These are phyloP conservation scores for Polytrichum commune DNA, from an alignment of 225 moss, liverwort and hornwort genomes.

Conservation along the genomic window DNA sequence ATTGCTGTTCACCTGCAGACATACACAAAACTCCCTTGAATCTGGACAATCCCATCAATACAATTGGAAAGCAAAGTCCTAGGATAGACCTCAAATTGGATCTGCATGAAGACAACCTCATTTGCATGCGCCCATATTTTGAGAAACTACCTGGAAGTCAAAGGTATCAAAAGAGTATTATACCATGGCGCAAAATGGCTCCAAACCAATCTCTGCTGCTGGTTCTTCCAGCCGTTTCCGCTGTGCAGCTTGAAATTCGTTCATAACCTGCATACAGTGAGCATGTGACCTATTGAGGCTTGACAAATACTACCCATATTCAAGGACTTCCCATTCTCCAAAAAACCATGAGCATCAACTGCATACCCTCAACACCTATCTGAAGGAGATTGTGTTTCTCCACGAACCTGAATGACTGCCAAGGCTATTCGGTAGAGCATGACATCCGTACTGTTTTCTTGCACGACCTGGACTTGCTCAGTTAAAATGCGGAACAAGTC, in stretches of 20 bases:
- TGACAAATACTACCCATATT: neutral
- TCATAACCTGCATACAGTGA: slow-evolving; percentile 74
- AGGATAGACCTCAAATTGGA: neutral
- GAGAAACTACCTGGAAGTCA: neutral
- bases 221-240: slow-evolving; percentile 96
- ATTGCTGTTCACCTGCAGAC: slow-evolving; percentile 89
- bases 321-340: neutral
- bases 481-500: slow-evolving; percentile 89
- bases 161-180: slow-evolving; percentile 3
- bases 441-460: slow-evolving; percentile 96
- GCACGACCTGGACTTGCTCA: slow-evolving; percentile 98
- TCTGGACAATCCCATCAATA: neutral
- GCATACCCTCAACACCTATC: neutral
- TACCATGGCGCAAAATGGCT: slow-evolving; percentile 95
- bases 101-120: too few species aligned
- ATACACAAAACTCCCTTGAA: neutral
- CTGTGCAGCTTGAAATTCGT: slow-evolving; percentile 93
- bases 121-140: too few species aligned
- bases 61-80: neutral
- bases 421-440: slow-evolving; percentile 94
- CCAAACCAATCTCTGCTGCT: slow-evolving; percentile 90
- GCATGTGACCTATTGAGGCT: neutral
- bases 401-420: slow-evolving; percentile 89
- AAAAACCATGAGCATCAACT: neutral
- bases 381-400: neutral